Base-by-base conservation (phyloP, 768 basidiomycete genomes). In the Polyporus arcularius region DNA sequence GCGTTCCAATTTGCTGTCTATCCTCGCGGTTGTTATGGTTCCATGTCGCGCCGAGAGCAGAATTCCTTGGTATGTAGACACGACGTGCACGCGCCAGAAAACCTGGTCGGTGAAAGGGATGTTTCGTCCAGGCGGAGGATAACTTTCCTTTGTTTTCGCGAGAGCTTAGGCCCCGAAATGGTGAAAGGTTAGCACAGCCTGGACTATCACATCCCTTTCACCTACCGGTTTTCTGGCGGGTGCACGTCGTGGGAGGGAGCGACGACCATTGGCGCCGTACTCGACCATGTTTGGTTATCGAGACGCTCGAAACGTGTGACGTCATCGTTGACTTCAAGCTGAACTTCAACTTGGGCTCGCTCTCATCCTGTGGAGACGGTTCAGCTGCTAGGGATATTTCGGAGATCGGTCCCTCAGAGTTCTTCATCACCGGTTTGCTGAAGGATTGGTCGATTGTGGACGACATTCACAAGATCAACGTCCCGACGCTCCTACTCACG, bases 371-470 rank as follows among this genome's bases (percentile, higher is more conserved):
- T n/a, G n/a, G n/a, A n/a, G n/a, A n/a, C n/a, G 47, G n/a, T 43
- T 1, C 21, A 26, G 21, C 21, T 26, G 21, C 21, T 26, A 26
- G 21, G 1, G 21, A 26, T 26, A 26, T 26, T 26, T 26, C 2
- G 21, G 21, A 26, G 56, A 53, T 65, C 39, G 68, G 74, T 11
- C 67, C 69, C 21, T 72, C 72, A 31, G 76, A 79, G 64, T 79
- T 78, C 64, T 66, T 69, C 26, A 73, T 76, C 30, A 71, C 75
- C 6, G 79, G 78, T 0, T 71, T 77, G 0, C 57, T 73, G 38
- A 70, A 68, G 32, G 62, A 58, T 18, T 75, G 72, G 73, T 31
- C 68, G 0, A 67, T 72, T 31, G 59, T 70, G 30, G 67, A 70
- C 45, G 65, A 63, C 11, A 52, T 74, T 5, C 63, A 69, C 39